phyloP scores from a whole-genome alignment of 1,139 yeast genomes.

The Lodderomyces margitis region DNA sequence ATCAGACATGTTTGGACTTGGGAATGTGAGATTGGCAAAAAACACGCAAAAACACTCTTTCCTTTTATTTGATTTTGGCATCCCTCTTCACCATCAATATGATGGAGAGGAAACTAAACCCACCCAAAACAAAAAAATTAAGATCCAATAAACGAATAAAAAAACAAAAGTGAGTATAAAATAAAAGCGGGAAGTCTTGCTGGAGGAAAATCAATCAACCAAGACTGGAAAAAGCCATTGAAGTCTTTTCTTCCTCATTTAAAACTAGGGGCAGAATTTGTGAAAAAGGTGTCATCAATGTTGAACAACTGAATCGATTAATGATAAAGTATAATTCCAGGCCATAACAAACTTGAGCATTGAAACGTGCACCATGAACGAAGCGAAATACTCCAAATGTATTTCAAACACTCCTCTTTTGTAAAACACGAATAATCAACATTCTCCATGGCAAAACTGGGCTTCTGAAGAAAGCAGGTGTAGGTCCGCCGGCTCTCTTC shows the following conservation, averaged over 20 bases:
- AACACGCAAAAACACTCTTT: not conserved
- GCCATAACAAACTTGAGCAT: not conserved
- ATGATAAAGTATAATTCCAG: not conserved
- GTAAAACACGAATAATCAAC: not conserved
- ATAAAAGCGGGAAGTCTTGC: not conserved
- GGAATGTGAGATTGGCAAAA: too few relatives aligned
- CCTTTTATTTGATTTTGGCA: constrained; percentile 1
- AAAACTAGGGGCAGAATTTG: not conserved
- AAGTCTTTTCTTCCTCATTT: constrained; percentile 2
- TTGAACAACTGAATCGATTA: not conserved
- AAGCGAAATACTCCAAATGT: not conserved
- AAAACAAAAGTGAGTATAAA: not conserved
- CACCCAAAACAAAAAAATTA: constrained; percentile 2
- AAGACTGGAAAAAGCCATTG: not conserved
- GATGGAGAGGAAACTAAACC: not conserved
- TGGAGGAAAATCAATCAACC: not conserved
- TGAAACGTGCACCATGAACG: not conserved
- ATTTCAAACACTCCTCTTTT: not conserved
- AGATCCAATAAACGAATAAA: constrained; percentile 3
- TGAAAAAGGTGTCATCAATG: not conserved
- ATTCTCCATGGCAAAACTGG: not conserved
- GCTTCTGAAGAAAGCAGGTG: not conserved
- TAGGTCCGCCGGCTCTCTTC: not conserved
- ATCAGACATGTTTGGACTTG: constrained; percentile 1
- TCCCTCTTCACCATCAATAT: not conserved